Percentiles rank a stretch among this genome's conserved stretches.
Conservation (phyloP, 208 protist species). For the Leishmania amazonensis region DNA sequence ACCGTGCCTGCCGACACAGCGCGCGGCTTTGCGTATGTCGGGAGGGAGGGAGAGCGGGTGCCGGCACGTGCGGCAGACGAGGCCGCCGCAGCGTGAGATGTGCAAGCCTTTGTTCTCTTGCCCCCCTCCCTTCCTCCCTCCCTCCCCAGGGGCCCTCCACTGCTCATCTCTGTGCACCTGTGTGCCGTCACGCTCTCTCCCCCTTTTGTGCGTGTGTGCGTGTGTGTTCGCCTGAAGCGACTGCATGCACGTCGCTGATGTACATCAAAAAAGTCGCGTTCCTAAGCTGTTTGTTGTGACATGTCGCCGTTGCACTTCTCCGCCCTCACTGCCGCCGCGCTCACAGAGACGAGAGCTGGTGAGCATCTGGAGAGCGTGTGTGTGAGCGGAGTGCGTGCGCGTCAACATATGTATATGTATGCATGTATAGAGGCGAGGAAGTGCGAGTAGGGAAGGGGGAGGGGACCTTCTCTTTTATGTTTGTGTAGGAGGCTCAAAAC, state of each 20-base stretch:
- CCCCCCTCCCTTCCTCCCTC: not conserved
- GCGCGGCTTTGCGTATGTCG: conserved; percentile 39
- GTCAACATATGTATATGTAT: not conserved
- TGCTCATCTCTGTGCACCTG: too few species aligned
- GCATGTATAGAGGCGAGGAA: not conserved
- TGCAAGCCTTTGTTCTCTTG: not conserved
- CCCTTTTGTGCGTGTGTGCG: not conserved
- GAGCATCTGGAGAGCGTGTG: not conserved
- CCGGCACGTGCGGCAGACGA: conserved; percentile 7
- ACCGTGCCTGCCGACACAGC: conserved; percentile 13
- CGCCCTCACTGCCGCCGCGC: not conserved
- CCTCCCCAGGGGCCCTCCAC: not conserved
- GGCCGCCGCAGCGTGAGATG: not conserved
- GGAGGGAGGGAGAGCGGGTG: conserved; percentile 40
- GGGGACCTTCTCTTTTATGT: not conserved
- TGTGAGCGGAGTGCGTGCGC: not conserved
- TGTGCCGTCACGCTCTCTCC: too few species aligned
- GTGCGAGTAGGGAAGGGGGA: not conserved
- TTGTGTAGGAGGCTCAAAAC: not conserved
- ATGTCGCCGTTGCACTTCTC: not conserved
- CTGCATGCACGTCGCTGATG: not conserved
- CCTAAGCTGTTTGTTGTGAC: not conserved
- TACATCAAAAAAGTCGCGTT: not conserved
- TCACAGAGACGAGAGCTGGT: not conserved
- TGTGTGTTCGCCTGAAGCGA: not conserved